A percentile compares a stretch with the other conserved stretches of the same genome.
Evolutionary conservation across 2,329 filamentous ascomycete genomes (phyloP).

Genomic region (Eurotiales sp.): DNA sequence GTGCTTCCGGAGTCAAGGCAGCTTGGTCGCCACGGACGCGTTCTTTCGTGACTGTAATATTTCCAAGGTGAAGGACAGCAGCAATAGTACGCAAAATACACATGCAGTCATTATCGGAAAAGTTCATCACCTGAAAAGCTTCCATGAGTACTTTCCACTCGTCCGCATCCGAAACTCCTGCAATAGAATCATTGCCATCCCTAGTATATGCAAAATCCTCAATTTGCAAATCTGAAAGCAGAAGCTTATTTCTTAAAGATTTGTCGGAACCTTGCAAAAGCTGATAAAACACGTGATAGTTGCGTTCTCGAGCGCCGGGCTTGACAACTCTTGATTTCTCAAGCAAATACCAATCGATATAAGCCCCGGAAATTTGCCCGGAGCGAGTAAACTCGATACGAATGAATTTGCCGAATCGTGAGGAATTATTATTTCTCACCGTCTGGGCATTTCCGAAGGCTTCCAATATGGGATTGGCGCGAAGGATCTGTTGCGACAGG

Average conservation of each 20-base stretch:
- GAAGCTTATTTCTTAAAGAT: slow-evolving; percentile 69
- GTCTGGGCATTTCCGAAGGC: slow-evolving; percentile 98
- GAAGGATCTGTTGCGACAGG: slow-evolving; percentile 90
- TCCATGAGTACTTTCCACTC: slow-evolving; percentile 91
- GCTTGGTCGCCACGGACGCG: slow-evolving; percentile 90
- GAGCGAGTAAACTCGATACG: slow-evolving; percentile 87
- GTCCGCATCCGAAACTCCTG: slow-evolving; percentile 80
- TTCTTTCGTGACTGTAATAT: slow-evolving; percentile 84
- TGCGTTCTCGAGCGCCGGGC: slow-evolving; percentile 81
- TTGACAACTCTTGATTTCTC: slow-evolving; percentile 97
- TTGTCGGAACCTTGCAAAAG: slow-evolving; percentile 77
- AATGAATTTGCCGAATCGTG: slow-evolving; percentile 97
- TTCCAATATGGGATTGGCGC: slow-evolving; percentile 95
- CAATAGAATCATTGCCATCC: slow-evolving; percentile 86
- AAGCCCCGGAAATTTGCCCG: slow-evolving; percentile 90
- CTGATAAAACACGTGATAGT: slow-evolving; percentile 98
- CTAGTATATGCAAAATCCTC: slow-evolving; percentile 90
- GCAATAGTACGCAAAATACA: slow-evolving; percentile 84
- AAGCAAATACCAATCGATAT: slow-evolving; percentile 96
- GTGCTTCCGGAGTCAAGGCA: slow-evolving; percentile 69
- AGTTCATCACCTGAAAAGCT: slow-evolving; percentile 91
- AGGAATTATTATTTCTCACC: slow-evolving; percentile 96
- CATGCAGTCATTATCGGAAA: slow-evolving; percentile 76
- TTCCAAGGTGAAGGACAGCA: slow-evolving; percentile 88
- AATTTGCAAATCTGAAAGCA: slow-evolving; percentile 70